phyloP scores from a whole-genome alignment of 73 alveolate species.

The Paraurostyla sp. region DNA sequence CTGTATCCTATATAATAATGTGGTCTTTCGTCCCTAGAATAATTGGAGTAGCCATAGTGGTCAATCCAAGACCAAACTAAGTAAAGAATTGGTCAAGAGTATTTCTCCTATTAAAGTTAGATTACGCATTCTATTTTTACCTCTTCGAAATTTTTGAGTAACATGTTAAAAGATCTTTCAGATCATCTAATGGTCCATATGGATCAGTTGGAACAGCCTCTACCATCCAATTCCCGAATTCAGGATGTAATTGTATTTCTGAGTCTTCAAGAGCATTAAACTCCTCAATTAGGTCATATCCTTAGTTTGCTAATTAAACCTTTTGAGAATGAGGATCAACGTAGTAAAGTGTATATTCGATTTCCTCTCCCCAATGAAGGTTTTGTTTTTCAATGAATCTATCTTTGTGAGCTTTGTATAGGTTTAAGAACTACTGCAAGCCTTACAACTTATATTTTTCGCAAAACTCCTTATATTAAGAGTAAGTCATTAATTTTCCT shows the following conservation, averaged over 20 bases:
- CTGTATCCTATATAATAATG: slow-evolving; percentile 14
- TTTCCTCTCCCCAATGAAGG: slow-evolving; percentile 94
- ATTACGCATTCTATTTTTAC: not conserved
- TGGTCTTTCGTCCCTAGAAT: slow-evolving; percentile 65
- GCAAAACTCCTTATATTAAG: slow-evolving; percentile 53
- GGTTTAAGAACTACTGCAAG: slow-evolving; percentile 72
- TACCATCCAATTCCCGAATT: slow-evolving; percentile 93
- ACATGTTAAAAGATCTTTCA: slow-evolving; percentile 63
- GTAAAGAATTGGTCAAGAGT: slow-evolving; percentile 49
- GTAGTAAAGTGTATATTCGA: slow-evolving; percentile 77
- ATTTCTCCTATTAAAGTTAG: not conserved
- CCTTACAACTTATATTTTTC: slow-evolving; percentile 79
- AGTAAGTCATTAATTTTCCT: slow-evolving; percentile 54
- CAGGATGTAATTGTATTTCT: slow-evolving; percentile 73
- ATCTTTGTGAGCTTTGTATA: slow-evolving; percentile 72
- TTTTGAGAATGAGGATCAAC: slow-evolving; percentile 56
- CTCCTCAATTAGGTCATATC: slow-evolving; percentile 17
- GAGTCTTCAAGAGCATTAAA: slow-evolving; percentile 33
- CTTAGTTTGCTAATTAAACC: slow-evolving; percentile 59
- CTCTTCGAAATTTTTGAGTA: not conserved
- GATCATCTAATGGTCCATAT: slow-evolving; percentile 63
- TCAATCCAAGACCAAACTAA: slow-evolving; percentile 53
- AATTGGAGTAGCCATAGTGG: slow-evolving; percentile 72
- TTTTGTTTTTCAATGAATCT: slow-evolving; percentile 33
- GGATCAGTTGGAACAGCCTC: slow-evolving; percentile 89